These are phyloP conservation scores for Balansia obtecta DNA, from an alignment of 2,329 filamentous ascomycete species.

Conservation along the genomic window DNA sequence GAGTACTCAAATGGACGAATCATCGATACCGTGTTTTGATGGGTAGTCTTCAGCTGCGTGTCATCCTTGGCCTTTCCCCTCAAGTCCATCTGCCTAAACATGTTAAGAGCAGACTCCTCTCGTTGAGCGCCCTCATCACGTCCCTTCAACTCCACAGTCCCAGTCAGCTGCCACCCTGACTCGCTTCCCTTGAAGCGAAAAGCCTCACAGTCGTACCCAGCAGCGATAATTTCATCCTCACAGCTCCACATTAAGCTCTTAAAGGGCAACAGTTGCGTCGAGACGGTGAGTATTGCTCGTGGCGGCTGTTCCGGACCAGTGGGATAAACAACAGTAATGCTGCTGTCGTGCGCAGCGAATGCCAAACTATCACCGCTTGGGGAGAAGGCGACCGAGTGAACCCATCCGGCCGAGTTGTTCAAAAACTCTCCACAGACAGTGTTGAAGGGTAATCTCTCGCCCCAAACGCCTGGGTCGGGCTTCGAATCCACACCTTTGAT, in stretches of 20 bases:
- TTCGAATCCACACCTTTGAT: constrained; percentile 87
- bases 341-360: constrained; percentile 91
- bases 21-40: constrained; percentile 91
- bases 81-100: constrained; percentile 98
- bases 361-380: constrained; percentile 87
- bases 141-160: constrained; percentile 66
- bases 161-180: constrained; percentile 71
- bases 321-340: constrained; percentile 92
- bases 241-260: constrained; percentile 86
- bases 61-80: constrained; percentile 89
- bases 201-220: constrained; percentile 81
- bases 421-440: constrained; percentile 94
- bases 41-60: constrained; percentile 85
- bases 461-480: constrained; percentile 82
- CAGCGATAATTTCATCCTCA: constrained; percentile 88
- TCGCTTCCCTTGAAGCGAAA: constrained; percentile 76
- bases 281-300: constrained; percentile 77
- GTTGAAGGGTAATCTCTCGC: constrained; percentile 92
- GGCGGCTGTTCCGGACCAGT: constrained; percentile 83
- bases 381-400: constrained; percentile 87
- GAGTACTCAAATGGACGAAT: constrained; percentile 62
- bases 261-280: constrained; percentile 83
- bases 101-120: constrained; percentile 91
- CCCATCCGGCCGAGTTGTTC: constrained; percentile 94
- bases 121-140: constrained; percentile 48